Conservation (phyloP, 2,329 filamentous ascomycete genomes). For the Colletotrichum tanaceti region DNA sequence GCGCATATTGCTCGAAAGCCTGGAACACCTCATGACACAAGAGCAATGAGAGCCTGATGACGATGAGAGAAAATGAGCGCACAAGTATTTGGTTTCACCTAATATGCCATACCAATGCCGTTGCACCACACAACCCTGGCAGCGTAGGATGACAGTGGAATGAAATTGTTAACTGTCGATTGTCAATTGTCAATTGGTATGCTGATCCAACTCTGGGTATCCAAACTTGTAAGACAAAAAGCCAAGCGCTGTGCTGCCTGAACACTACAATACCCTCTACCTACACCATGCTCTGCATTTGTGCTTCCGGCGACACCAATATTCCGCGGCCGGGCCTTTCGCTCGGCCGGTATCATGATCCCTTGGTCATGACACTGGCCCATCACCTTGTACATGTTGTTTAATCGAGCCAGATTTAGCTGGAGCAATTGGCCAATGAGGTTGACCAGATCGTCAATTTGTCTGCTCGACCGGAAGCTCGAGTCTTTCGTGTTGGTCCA, state of each 20-base stretch:
- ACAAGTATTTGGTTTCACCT: not conserved
- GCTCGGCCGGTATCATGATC: not conserved
- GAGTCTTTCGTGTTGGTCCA: not conserved
- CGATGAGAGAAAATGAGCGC: too few species aligned
- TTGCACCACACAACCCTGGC: too few species aligned
- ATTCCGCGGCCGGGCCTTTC: not conserved
- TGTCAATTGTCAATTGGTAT: too few species aligned
- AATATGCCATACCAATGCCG: not conserved
- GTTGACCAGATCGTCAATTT: too few species aligned
- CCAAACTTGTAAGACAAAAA: too few species aligned
- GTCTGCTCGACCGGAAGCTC: not conserved
- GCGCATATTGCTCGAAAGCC: too few species aligned
- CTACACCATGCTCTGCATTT: not conserved
- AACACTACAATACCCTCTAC: not conserved
- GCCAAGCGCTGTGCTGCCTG: too few species aligned
- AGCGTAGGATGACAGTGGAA: not conserved
- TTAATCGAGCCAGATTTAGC: not conserved
- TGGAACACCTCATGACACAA: too few species aligned
- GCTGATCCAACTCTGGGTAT: too few species aligned
- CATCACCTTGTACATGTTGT: not conserved
- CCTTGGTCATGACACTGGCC: not conserved
- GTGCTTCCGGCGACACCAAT: not conserved
- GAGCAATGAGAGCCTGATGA: too few species aligned
- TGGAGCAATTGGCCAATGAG: not conserved
- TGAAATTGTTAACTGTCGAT: too few species aligned